Base-by-base conservation (phyloP, 106 monocot genomes). In the Alisma plantagoaquatica region DNA sequence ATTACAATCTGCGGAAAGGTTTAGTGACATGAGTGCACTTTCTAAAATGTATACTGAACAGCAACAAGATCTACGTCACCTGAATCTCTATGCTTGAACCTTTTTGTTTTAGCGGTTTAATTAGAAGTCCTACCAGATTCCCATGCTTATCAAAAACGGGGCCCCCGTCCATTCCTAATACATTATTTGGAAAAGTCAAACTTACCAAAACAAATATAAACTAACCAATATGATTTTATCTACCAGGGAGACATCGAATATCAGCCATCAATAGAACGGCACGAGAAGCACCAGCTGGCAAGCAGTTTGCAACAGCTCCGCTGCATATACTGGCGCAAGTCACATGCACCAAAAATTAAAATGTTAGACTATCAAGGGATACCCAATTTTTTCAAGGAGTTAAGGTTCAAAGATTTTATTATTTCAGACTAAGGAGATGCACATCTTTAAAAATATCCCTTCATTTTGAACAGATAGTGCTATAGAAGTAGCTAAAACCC, bases 211-310 rank as follows among this genome's bases (percentile, higher is more conserved):
- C 14, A 38, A 38, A 6, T 7, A 14, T 38, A 38, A 38, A 14
- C 14, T 7, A 38, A 38, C 35, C 35, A 38, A 38, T 7, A 38
- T 38, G 9, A 22, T 12, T 10, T 30, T 66, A 21, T 31, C 20
- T 86, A 88, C 94, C 94, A 60, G 94, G 94, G 65, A 94, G 84
- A 53, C 88, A 75, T 27, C 68, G 77, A 25, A 94, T 68, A 43
- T 94, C 88, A 59, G 77, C 88, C 73, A 94, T 67, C 41, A 94
- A 47, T 38, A 94, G 46, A 28, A 88, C 73, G 47, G 31, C 68
- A 53, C 56, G 33, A 60, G 25, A 25, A 59, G 79, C 65, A 62
- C 54, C 57, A 26, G 65, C 23, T 62, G 87, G 66, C 25, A 43
- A 77, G 68, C 49, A 62, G 52, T 94, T 94, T 66, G 84, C 80